Percentiles rank a stretch among this genome's conserved stretches.
Evolutionary conservation across 495 filamentous ascomycete genomes (phyloP).

Genomic region (Podospora appendiculata): DNA sequence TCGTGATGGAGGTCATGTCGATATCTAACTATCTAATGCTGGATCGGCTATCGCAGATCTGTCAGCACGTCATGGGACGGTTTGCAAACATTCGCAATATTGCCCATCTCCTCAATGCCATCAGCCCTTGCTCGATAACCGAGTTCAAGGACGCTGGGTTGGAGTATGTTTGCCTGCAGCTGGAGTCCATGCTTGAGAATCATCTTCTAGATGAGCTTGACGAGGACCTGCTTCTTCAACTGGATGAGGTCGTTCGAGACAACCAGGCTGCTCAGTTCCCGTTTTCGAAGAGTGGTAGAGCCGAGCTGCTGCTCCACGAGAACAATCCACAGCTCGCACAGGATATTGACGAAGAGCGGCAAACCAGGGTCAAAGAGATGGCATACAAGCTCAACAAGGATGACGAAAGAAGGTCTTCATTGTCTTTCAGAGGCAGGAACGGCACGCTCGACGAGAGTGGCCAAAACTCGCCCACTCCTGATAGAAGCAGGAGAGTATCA

Average conservation of each 20-base stretch:
- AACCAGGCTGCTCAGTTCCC: slow-evolving; percentile 74
- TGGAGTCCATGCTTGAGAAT: slow-evolving; percentile 86
- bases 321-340: slow-evolving; percentile 54
- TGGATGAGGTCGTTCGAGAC: slow-evolving; percentile 69
- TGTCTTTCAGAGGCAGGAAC: slow-evolving; percentile 36
- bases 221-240: slow-evolving; percentile 65
- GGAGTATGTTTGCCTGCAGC: slow-evolving; percentile 85
- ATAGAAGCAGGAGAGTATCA: slow-evolving; percentile 42
- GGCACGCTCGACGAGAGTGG: slow-evolving; percentile 49
- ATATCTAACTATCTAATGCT: slow-evolving; percentile 94
- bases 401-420: slow-evolving; percentile 48
- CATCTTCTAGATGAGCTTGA: slow-evolving; percentile 82
- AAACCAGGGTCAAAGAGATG: slow-evolving; percentile 41
- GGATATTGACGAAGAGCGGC: slow-evolving; percentile 45
- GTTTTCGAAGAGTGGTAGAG: slow-evolving; percentile 64
- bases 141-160: slow-evolving; percentile 84
- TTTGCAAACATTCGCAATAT: slow-evolving; percentile 87
- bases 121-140: slow-evolving; percentile 70
- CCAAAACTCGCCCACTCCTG: slow-evolving; percentile 43
- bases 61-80: slow-evolving; percentile 78
- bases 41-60: slow-evolving; percentile 80
- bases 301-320: slow-evolving; percentile 61
- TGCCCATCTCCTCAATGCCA: slow-evolving; percentile 71
- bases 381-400: slow-evolving; percentile 52
- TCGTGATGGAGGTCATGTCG: slow-evolving; percentile 86